phyloP scores from a whole-genome alignment of 495 filamentous ascomycete species.

The Penicillium canescens region DNA sequence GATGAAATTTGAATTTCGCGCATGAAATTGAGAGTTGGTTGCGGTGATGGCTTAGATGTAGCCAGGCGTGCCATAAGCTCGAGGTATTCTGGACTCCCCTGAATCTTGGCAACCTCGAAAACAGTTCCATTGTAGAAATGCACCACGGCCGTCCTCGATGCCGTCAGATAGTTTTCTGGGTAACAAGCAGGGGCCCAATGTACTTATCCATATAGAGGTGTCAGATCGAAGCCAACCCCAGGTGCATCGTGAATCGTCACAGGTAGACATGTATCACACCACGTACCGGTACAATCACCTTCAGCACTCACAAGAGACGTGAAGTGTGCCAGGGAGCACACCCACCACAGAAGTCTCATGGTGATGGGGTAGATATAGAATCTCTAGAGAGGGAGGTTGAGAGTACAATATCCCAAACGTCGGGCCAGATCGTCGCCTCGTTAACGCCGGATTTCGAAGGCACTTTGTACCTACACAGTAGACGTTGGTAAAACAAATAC shows the following conservation, averaged over 20 bases:
- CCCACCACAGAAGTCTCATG: too few relatives aligned
- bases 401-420: too few relatives aligned
- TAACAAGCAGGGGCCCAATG: background rate
- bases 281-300: too few relatives aligned
- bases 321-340: too few relatives aligned
- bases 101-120: conserved; percentile 12
- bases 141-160: conserved; percentile 11
- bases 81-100: conserved; percentile 14
- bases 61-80: conserved; percentile 16
- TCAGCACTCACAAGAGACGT: too few relatives aligned
- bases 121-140: conserved; percentile 18
- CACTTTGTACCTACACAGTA: too few relatives aligned
- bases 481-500: too few relatives aligned
- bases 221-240: conserved; percentile 17
- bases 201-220: conserved; percentile 14
- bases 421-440: too few relatives aligned
- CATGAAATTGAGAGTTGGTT: background rate
- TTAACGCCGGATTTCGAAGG: too few relatives aligned
- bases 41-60: background rate
- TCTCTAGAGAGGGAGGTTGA: too few relatives aligned
- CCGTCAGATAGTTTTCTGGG: background rate
- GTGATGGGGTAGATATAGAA: too few relatives aligned
- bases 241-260: conserved; percentile 9
- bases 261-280: conserved; percentile 11
- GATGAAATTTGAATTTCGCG: background rate